phyloP scores from a whole-genome alignment of 2,329 filamentous ascomycete genomes.

The Aphanocladium album region DNA sequence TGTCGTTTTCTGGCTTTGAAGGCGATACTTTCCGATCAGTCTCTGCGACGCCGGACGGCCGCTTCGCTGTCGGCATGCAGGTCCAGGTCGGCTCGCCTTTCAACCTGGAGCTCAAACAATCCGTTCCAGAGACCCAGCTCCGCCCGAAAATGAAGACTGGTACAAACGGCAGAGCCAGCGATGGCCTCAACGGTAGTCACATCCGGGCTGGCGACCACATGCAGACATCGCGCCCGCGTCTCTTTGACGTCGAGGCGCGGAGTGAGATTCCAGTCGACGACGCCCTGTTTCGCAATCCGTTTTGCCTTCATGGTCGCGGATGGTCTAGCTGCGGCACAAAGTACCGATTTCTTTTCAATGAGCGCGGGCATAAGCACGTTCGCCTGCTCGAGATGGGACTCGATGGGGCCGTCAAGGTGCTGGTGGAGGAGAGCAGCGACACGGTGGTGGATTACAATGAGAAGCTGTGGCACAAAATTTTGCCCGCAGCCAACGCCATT shows the following conservation, averaged over 20 bases:
- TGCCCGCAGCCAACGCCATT: conserved; percentile 15
- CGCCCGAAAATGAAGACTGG: neutral
- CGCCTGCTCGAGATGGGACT: conserved; percentile 18
- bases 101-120: neutral
- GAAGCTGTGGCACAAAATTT: neutral
- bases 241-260: conserved; percentile 13
- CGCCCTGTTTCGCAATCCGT: conserved; percentile 21
- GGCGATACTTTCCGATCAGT: conserved; percentile 15
- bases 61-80: neutral
- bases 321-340: conserved; percentile 20
- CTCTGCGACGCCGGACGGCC: conserved; percentile 16
- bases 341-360: conserved; percentile 24
- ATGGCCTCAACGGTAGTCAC: neutral
- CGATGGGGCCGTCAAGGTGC: conserved; percentile 15
- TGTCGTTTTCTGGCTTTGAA: neutral
- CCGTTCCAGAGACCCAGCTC: neutral
- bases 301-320: conserved; percentile 16
- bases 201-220: neutral
- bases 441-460: conserved; percentile 22
- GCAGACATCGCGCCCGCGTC: conserved; percentile 11
- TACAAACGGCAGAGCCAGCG: neutral
- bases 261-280: conserved; percentile 20
- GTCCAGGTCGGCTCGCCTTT: neutral
- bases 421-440: conserved; percentile 22
- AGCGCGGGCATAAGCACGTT: conserved; percentile 22